Evolutionary conservation across 495 filamentous ascomycete species (phyloP).

Genomic region (Hypoxylon perforatum): DNA sequence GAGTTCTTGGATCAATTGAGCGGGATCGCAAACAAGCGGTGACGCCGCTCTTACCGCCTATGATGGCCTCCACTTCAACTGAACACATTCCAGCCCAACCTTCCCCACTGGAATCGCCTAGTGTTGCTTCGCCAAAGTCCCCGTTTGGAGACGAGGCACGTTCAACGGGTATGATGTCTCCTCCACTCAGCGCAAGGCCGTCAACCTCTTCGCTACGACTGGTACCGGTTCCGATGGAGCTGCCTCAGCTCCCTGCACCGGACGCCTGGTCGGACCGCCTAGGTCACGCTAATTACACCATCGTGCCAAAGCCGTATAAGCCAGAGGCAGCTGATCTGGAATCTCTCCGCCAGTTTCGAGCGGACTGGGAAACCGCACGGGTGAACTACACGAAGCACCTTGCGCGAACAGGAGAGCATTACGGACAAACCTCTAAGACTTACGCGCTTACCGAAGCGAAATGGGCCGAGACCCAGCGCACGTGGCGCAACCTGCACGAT

Average conservation of each 20-base stretch:
- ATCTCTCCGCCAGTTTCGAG: slow-evolving; percentile 73
- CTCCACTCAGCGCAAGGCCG: slow-evolving; percentile 81
- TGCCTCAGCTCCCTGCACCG: slow-evolving; percentile 62
- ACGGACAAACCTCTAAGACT: slow-evolving; percentile 83
- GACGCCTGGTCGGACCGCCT: slow-evolving; percentile 86
- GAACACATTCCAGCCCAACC: slow-evolving; percentile 60
- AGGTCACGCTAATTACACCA: slow-evolving; percentile 92
- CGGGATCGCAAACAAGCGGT: slow-evolving; percentile 72
- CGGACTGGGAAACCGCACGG: slow-evolving; percentile 83
- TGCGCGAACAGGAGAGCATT: slow-evolving; percentile 86
- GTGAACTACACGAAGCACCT: slow-evolving; percentile 86
- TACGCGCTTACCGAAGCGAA: slow-evolving; percentile 85
- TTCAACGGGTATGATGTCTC: slow-evolving; percentile 66
- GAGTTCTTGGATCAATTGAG: slow-evolving; percentile 58
- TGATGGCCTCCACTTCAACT: slow-evolving; percentile 66
- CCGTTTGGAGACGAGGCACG: slow-evolving; percentile 39
- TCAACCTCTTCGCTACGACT: slow-evolving; percentile 79
- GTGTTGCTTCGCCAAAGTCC: slow-evolving; percentile 51
- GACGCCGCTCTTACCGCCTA: slow-evolving; percentile 84
- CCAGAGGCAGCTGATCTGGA: slow-evolving; percentile 67
- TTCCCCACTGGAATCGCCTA: slow-evolving; percentile 87
- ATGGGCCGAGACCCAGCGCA: slow-evolving; percentile 79
- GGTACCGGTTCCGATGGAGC: slow-evolving; percentile 48
- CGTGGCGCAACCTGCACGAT: slow-evolving; percentile 76
- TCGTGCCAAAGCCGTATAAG: slow-evolving; percentile 82